Evolutionary conservation across 1,139 yeast genomes (phyloP).

Genomic region (Magnusiomyces tetraspermus): DNA sequence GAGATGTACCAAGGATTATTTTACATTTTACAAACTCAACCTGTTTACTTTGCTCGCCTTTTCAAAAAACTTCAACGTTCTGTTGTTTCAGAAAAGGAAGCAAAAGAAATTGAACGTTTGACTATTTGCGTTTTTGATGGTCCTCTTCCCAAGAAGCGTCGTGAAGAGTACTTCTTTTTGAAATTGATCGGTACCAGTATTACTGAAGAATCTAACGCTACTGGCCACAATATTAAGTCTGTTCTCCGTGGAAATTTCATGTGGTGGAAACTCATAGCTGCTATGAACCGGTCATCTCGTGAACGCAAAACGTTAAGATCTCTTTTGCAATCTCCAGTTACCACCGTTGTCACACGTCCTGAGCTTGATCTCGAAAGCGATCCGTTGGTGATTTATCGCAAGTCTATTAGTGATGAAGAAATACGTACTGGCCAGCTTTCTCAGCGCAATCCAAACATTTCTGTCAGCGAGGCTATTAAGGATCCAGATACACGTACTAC

Average conservation of each 20-base stretch:
- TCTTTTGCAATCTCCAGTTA: slow-evolving; percentile 44
- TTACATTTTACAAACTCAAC: slow-evolving; percentile 77
- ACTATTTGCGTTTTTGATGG: slow-evolving; percentile 42
- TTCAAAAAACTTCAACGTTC: slow-evolving; percentile 31
- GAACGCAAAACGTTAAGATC: slow-evolving; percentile 49
- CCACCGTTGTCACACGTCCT: slow-evolving; percentile 44
- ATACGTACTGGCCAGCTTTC: slow-evolving; percentile 34
- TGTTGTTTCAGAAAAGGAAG: slow-evolving; percentile 29
- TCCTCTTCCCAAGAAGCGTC: slow-evolving; percentile 29
- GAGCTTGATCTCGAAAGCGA: slow-evolving; percentile 68
- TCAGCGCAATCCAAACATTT: slow-evolving; percentile 39
- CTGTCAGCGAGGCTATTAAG: slow-evolving; percentile 67
- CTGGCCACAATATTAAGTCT: slow-evolving; percentile 20
- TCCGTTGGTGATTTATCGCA: slow-evolving; percentile 51
- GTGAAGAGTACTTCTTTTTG: slow-evolving; percentile 70
- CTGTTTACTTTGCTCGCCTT: slow-evolving; percentile 57
- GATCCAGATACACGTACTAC: slow-evolving; percentile 58
- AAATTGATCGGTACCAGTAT: slow-evolving; percentile 50
- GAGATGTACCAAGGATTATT: slow-evolving; percentile 70
- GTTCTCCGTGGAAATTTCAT: slow-evolving; percentile 29
- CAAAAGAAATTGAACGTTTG: slow-evolving; percentile 38
- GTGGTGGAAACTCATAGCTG: slow-evolving; percentile 45
- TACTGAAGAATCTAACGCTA: slow-evolving; percentile 36
- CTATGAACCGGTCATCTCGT: slow-evolving; percentile 49
- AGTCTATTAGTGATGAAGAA: slow-evolving; percentile 42